Conservation (phyloP, 257 asterid genomes). For the Solanum phureja region DNA sequence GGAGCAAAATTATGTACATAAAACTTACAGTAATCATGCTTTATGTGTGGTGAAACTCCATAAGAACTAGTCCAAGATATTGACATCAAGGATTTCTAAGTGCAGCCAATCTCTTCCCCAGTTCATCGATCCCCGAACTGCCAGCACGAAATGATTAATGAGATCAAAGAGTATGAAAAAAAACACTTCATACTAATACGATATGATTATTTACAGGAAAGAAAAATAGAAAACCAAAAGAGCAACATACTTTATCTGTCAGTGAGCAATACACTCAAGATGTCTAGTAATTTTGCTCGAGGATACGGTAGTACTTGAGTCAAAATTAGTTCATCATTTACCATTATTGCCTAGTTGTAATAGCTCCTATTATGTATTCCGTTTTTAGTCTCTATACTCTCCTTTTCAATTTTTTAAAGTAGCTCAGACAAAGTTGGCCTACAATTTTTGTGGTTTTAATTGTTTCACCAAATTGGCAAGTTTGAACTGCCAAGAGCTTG, state of each 20-base stretch:
- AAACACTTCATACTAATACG: not conserved
- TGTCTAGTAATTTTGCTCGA: not conserved
- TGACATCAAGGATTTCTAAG: slow-evolving; percentile 52
- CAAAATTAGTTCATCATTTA: not conserved
- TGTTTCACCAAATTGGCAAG: not conserved
- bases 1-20: not conserved
- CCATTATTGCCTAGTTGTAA: not conserved
- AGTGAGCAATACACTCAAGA: not conserved
- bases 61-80: not conserved
- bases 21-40: not conserved
- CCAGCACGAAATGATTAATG: not conserved
- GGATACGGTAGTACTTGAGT: not conserved
- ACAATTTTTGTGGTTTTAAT: not conserved
- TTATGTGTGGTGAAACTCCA: not conserved
- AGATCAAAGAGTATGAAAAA: not conserved
- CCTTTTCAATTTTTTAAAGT: not conserved
- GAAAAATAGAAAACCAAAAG: not conserved
- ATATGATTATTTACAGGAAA: not conserved
- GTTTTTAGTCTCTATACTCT: not conserved
- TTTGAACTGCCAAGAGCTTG: not conserved
- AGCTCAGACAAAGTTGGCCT: not conserved
- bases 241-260: not conserved
- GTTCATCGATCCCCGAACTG: slow-evolving; percentile 61
- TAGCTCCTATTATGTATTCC: not conserved
- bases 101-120: slow-evolving; percentile 79